Base-by-base conservation (phyloP, 1,139 yeast genomes). In the Blastobotrys raffinosifermentans region DNA sequence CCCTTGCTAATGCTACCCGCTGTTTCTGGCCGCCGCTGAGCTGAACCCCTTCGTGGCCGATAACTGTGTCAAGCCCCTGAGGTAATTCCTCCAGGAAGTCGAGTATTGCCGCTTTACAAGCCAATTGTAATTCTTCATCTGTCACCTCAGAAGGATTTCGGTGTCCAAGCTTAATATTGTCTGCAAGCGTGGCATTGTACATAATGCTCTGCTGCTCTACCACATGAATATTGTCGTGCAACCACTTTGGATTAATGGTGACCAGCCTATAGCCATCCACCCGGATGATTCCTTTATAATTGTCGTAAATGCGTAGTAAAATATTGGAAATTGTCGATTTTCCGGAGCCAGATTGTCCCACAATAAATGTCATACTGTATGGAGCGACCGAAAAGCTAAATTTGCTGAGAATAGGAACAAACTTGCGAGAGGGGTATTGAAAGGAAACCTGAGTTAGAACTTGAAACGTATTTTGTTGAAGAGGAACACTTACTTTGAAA, bases 21-120 rank as follows among this genome's bases (percentile, higher is more conserved):
- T 91, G 98, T 39, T 71, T 73, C 57, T 91, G 96, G 0, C 98
- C 98, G 3, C 97, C 97, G 46, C 96, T 86, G n/a, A 91, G 63
- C 2, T 66, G 55, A 13, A 65, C 47, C 2, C 75, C 73, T 2
- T 64, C 63, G 0, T 60, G 55, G 0, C 78, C 75, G 2, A 83
- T 50, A 2, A 56, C 46, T 0, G 85, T 72, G 19, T 80, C 67
- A 2, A 75, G 37, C 0, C 87, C 86, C 7, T 72, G 59, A 0
- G 80, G 72, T 2, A 80, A 52, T 22, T 55, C 58, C 2, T 70
- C 69, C 2, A 49, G 44, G 16, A 49, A 42, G 4, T 46, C 19
- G n/a, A n/a, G n/a, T n/a, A n/a, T n/a, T 20, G 46, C 53, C 19
- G 39, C 39, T n/a, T 33, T 35, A 15, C 39, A 36, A 2, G 46